Evolutionary conservation across 192 early-diverging fungal genomes (phyloP), one percentile per base, ranked within the genome.

Genomic region (Backusella morwellensis): DNA sequence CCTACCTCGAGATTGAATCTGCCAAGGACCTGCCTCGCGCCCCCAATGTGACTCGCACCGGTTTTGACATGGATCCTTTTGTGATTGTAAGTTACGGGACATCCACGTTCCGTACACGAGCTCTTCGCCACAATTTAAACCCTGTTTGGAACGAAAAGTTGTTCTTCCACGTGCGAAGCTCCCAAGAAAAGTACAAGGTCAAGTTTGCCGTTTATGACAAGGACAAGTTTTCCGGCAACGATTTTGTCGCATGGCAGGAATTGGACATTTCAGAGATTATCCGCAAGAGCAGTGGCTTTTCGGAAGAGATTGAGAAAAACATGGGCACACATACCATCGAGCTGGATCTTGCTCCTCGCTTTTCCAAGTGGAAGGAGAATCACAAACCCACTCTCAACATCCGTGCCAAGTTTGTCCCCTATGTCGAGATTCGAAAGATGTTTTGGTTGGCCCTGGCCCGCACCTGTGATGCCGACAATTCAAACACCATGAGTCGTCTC

Each of bases 51-150:
- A 85, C 88, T 4, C 77, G 87, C n/a, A 88, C 88, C 0, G 85
- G 89, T 7, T 93, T 90, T 77, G 90, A 94, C 77, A 94, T 93
- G 87, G 94, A 95, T 80, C 93, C 94, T 0, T 95, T 94, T 84
- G 93, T 92, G 1, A 83, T 94, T 47, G 85, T 95, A 15, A 89
- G 91, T 9, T 93, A 90, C 82, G 87, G 89, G 29, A 82, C 85
- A 32, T 86, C 88, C 19, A 95, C 92, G 1, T 95, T 92, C 76
- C 81, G 93, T 34, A 94, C 93, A 7, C 78, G 88, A 36, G 83
- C 86, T 2, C 80, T 93, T 54, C 83, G 88, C 14, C 92, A 95
- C 75, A 89, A 85, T 26, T 83, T 92, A 7, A 89, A 92, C 70
- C 94, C 94, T 1, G 78, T 79, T 35, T 95, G 94, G 94, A 89